These are phyloP conservation scores for Volvariella volvacea DNA, from an alignment of 1,284 basidiomycete genomes.

Conservation along the genomic window DNA sequence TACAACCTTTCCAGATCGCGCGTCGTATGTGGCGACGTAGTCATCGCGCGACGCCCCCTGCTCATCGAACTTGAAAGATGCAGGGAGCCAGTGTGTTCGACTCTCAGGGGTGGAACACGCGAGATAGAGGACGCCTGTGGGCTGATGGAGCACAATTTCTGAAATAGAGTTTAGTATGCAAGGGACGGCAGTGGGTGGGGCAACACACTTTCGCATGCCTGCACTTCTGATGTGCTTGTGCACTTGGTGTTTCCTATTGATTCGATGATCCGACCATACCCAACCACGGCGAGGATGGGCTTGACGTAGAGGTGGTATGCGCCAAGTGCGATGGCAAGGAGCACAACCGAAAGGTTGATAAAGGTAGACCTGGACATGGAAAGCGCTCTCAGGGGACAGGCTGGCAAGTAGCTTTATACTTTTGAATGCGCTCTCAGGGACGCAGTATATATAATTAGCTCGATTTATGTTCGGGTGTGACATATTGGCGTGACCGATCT, in stretches of 20 bases:
- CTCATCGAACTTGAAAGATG: conserved; percentile 35
- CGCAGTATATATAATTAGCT: too few species aligned
- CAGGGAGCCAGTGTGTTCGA: conserved; percentile 53
- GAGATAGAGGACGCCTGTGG: conserved; percentile 55
- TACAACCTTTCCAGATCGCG: conserved; percentile 35
- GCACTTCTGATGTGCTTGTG: conserved; percentile 38
- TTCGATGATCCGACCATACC: conserved; percentile 35
- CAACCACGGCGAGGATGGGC: conserved; percentile 30
- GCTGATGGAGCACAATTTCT: conserved; percentile 53
- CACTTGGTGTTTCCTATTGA: conserved; percentile 42
- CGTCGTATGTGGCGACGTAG: conserved; percentile 60
- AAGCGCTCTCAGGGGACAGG: conserved; percentile 10
- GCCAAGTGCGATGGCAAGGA: conserved; percentile 22
- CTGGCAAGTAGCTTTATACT: too few species aligned
- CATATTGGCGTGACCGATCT: too few species aligned
- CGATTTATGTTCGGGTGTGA: too few species aligned
- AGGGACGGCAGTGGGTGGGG: too few species aligned
- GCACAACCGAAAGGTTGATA: conserved; percentile 23
- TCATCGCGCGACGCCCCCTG: conserved; percentile 39
- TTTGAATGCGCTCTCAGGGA: too few species aligned
- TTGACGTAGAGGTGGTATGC: conserved; percentile 37
- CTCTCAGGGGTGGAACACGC: conserved; percentile 56
- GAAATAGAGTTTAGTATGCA: conserved; percentile 2
- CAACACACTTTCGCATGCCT: conserved; percentile 59
- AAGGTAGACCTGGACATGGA: conserved; percentile 10